Evolutionary conservation across 495 filamentous ascomycete genomes (phyloP).

Genomic region (Podospora pseudopauciseta): DNA sequence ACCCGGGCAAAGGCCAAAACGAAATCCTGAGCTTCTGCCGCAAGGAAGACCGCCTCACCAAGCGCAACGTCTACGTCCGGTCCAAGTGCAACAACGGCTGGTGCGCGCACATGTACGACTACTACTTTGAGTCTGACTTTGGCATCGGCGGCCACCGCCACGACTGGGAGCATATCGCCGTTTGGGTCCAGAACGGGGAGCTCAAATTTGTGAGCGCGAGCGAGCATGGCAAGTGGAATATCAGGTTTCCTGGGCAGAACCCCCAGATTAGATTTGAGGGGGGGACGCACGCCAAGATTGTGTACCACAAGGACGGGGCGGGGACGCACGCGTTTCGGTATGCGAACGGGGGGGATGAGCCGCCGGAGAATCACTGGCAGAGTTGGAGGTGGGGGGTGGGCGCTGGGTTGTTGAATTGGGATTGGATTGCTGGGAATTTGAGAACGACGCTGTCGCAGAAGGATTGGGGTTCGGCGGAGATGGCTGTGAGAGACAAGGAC

Average conservation of each 20-base stretch:
- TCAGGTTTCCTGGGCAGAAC: conserved; percentile 15
- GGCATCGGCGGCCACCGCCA: conserved; percentile 26
- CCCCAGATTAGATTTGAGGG: conserved; percentile 9
- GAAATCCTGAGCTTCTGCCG: conserved; percentile 15
- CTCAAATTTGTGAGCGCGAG: conserved; percentile 22
- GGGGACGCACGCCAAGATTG: conserved; percentile 26
- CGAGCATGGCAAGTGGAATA: conserved; percentile 22
- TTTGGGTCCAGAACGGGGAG: conserved; percentile 22
- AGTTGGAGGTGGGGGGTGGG: neutral
- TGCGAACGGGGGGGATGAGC: conserved; percentile 10
- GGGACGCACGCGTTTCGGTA: conserved; percentile 32
- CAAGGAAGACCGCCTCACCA: conserved; percentile 20
- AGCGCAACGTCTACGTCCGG: conserved; percentile 33
- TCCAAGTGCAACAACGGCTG: conserved; percentile 30
- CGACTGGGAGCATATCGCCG: conserved; percentile 33
- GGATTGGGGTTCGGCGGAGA: neutral
- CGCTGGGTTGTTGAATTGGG: neutral
- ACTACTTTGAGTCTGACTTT: conserved; percentile 33
- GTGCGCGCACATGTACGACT: conserved; percentile 32
- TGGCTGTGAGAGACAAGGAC: neutral
- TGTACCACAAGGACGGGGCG: conserved; percentile 32
- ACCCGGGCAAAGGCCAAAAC: conserved; percentile 10
- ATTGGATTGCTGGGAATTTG: neutral
- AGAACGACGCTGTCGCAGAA: conserved; percentile 1
- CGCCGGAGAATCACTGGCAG: neutral